Evolutionary conservation across 2,329 filamentous ascomycete species (phyloP), one percentile per base, ranked within the genome.

Genomic region (Phyllosticta citrichinensis): DNA sequence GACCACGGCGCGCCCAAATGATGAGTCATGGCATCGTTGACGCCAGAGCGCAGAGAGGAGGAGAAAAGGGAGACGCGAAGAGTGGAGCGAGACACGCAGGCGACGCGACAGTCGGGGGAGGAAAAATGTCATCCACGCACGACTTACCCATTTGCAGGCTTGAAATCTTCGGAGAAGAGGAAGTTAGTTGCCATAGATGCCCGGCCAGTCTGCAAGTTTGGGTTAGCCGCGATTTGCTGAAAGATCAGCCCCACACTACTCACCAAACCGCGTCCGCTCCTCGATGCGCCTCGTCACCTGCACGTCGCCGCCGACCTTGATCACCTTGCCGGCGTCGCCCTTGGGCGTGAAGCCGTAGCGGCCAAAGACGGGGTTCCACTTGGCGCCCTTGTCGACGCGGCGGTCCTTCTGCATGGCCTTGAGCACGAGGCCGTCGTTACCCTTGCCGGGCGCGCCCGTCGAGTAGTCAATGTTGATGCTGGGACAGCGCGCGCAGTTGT

Each of bases 291-390:
- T 71, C 0, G 65, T 69, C 2, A 80, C 74, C 11, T 67, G 70
- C 3, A 78, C 77, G 57, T 73, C 69, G 63, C 79, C 76, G 0
- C 77, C 77, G n/a, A 79, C 73, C 25, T 64, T 67, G 10, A 76
- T 64, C 33, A 53, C 61, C 60, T 67, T 63, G 9, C 70, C 72
- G 35, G 71, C 67, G 63, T 67, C 66, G 14, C 63, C 69, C 1
- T 64, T 56, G 6, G 62, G 65, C 65, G 78, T 70, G 62, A 77
- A 80, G 5, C 70, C 71, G 65, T 80, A 80, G 35, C 78, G 52
- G 4, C 78, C 78, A 69, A 80, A 80, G 2, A 80, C 74, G 10
- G 78, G 77, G 59, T 70, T 75, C 67, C 75, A 80, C 64, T 77
- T 79, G 5, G 69, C 65, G 0, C 77, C 78, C 2, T 60, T 61